These are phyloP conservation scores for Clonostachys solani DNA, from an alignment of 2,329 filamentous ascomycete genomes.

Conservation along the genomic window DNA sequence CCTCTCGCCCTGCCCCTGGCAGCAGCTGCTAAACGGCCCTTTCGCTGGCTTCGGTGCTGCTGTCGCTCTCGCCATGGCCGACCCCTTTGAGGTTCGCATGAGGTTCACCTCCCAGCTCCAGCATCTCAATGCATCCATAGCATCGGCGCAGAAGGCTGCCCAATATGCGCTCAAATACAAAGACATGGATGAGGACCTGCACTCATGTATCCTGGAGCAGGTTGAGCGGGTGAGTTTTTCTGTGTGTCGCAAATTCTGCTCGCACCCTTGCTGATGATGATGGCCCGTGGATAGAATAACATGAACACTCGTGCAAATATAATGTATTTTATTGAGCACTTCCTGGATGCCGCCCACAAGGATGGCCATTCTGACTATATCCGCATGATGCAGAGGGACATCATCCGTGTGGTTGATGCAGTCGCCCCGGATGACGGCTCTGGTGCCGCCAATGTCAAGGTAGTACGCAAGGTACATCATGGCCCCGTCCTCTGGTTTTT, in stretches of 20 bases:
- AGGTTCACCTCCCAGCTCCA: conserved; percentile 89
- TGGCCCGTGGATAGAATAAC: conserved; percentile 56
- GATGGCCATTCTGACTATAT: conserved; percentile 79
- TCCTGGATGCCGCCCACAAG: conserved; percentile 79
- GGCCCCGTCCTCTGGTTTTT: too few species aligned
- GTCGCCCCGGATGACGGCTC: conserved; percentile 84
- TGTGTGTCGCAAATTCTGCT: neutral
- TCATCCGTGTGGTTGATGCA: conserved; percentile 84
- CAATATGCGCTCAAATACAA: conserved; percentile 92
- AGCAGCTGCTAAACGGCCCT: too few species aligned
- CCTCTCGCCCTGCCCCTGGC: too few species aligned
- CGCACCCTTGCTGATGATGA: neutral
- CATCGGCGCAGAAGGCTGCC: conserved; percentile 86
- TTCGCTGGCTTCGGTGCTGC: neutral
- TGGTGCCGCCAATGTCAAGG: conserved; percentile 89
- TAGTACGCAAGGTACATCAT: conserved; percentile 69
- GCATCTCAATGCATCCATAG: conserved; percentile 85
- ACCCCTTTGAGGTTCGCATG: conserved; percentile 98
- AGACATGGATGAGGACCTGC: conserved; percentile 94
- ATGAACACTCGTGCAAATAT: conserved; percentile 99
- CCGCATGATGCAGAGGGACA: conserved; percentile 92
- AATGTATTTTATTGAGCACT: conserved; percentile 97
- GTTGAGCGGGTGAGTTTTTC: conserved; percentile 64
- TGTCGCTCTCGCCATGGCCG: conserved; percentile 43
- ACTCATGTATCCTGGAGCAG: conserved; percentile 96